Evolutionary conservation across 805 yeast genomes (phyloP).

Genomic region (Lipomyces sp.): DNA sequence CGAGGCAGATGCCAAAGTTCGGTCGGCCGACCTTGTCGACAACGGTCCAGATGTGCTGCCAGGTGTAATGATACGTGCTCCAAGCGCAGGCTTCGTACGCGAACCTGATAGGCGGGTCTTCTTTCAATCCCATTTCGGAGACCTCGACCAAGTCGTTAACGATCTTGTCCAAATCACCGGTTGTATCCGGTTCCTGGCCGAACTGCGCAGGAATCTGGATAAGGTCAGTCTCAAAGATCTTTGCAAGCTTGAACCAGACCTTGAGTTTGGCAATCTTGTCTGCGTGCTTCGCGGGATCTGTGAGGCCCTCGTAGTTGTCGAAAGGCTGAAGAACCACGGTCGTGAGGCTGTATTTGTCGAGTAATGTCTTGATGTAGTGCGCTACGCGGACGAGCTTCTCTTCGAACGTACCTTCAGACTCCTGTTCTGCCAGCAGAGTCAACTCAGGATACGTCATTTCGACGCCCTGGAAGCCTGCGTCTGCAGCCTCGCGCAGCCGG

Average conservation of each 20-base stretch:
- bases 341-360: constrained; percentile 8
- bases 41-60: constrained; percentile 37
- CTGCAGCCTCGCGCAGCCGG: constrained; percentile 9
- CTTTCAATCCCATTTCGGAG: constrained; percentile 26
- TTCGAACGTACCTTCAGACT: background rate
- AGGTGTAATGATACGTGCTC: constrained; percentile 40
- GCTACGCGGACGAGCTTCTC: constrained; percentile 1
- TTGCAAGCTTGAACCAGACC: constrained; percentile 24
- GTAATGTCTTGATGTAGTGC: background rate
- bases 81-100: constrained; percentile 45
- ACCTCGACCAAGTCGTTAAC: constrained; percentile 23
- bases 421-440: constrained; percentile 5
- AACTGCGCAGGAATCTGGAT: constrained; percentile 29
- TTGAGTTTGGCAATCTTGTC: constrained; percentile 16
- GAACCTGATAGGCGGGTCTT: constrained; percentile 34
- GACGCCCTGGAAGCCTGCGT: constrained; percentile 17
- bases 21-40: constrained; percentile 39
- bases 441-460: constrained; percentile 19
- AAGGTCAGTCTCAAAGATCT: constrained; percentile 21
- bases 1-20: constrained; percentile 45
- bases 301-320: constrained; percentile 18
- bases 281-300: constrained; percentile 11
- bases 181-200: constrained; percentile 8
- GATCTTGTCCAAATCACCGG: constrained; percentile 22
- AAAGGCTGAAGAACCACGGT: constrained; percentile 19